Conservation (phyloP, 129 eudicot genomes). For the Daucus carota region DH1_v3.0 NC_030385.2:7469501-7470000, state of each 20-base stretch:
- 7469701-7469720: conserved; percentile 69
- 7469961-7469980: conserved; percentile 51
- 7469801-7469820: conserved; percentile 75
- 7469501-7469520: not conserved
- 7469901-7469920: conserved; percentile 54
- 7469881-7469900: conserved; percentile 74
- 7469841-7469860: conserved; percentile 72
- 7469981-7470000: conserved; percentile 56
- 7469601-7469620: not conserved
- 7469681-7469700: conserved; percentile 90
- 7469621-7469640: not conserved
- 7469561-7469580: not conserved
- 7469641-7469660: not conserved
- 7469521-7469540: not conserved
- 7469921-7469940: conserved; percentile 60
- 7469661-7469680: conserved; percentile 85
- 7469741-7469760: conserved; percentile 78
- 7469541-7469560: not conserved
- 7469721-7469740: conserved; percentile 79
- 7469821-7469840: conserved; percentile 65
- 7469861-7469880: conserved; percentile 83
- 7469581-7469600: not conserved
- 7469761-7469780: conserved; percentile 72
- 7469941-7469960: conserved; percentile 80
- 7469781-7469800: conserved; percentile 73